phyloP scores from a whole-genome alignment of 2,329 filamentous ascomycete genomes.

The Bipolaris zeicola region DNA sequence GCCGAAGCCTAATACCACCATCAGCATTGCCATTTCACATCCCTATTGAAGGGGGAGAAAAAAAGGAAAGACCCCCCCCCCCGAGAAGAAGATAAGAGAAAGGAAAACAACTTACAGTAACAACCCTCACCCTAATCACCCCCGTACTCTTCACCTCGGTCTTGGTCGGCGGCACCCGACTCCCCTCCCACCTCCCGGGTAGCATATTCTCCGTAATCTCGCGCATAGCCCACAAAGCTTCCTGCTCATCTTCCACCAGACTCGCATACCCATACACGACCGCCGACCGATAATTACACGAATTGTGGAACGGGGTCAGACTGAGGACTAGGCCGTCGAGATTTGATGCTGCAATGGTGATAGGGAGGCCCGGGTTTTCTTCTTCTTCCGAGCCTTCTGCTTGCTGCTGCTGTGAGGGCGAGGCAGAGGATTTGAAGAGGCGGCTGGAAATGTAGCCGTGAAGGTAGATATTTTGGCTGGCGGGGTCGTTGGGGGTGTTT shows the following conservation, averaged over 20 bases:
- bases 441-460: slow-evolving; percentile 56
- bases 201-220: slow-evolving; percentile 44
- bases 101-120: slow-evolving; percentile 22
- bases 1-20: slow-evolving; percentile 16
- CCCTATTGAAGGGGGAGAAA: not conserved
- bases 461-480: slow-evolving; percentile 37
- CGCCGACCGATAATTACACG: slow-evolving; percentile 45
- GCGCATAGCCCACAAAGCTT: slow-evolving; percentile 39
- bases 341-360: slow-evolving; percentile 13
- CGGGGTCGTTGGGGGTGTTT: slow-evolving; percentile 54
- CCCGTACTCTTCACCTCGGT: slow-evolving; percentile 39
- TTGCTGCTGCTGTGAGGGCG: not conserved
- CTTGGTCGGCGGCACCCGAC: slow-evolving; percentile 35
- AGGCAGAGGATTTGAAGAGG: slow-evolving; percentile 57
- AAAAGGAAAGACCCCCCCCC: not conserved
- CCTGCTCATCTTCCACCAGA: slow-evolving; percentile 28
- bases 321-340: slow-evolving; percentile 45
- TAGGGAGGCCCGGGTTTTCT: not conserved
- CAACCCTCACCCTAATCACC: slow-evolving; percentile 35
- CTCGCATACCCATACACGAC: slow-evolving; percentile 38
- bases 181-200: slow-evolving; percentile 39
- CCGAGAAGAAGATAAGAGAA: too few relatives aligned
- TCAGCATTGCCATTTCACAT: too few relatives aligned
- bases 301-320: slow-evolving; percentile 45
- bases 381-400: not conserved